Evolutionary conservation across 805 yeast species (phyloP), one percentile per base, ranked within the genome.

Genomic region (Kregervanrija fluxuum): DNA sequence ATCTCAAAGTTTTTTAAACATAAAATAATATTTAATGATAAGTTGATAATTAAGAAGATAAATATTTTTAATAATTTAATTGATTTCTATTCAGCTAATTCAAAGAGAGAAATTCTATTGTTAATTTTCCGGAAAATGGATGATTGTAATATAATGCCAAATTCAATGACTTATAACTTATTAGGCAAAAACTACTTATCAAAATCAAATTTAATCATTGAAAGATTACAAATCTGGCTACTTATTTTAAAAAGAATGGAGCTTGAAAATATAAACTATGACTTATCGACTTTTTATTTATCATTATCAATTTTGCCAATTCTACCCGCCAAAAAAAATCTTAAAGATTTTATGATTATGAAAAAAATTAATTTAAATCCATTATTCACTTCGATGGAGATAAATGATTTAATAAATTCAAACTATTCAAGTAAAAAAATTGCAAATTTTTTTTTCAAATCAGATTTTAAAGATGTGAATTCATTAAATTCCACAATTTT

Each of bases 81-180:
- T 1, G 66, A 61, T 41, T 73, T 60, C 52, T 73, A 64, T 50
- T 56, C 66, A 14, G 47, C 51, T 13, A 61, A 60, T 35, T 58
- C 59, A 47, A 75, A 74, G 53, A 57, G 67, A 38, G 68, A 69
- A 0, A 59, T 69, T 3, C 64, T 73, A 48, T 59, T 68, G 37
- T 69, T 67, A 40, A 52, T 68, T 3, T 56, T 71, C 34, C 57
- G 60, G 1, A 72, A 71, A 49, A 69, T 74, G 73, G 49, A 47
- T 33, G 34, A 40, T 4, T 45, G 48, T 16, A 33, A 46, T 8
- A 14, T 46, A 12, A 13, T 34, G 9, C 58, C 61, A 4, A 50
- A 48, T 35, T 54, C 54, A 8, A 46, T 43, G 45, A 54, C 53
- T 3, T 56, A 47, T 48, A 56, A 59, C 33, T 38, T 53, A 13